These are phyloP conservation scores for Telfairia occidentalis DNA, from an alignment of 331 rosid genomes.

Conservation along the genomic window DNA sequence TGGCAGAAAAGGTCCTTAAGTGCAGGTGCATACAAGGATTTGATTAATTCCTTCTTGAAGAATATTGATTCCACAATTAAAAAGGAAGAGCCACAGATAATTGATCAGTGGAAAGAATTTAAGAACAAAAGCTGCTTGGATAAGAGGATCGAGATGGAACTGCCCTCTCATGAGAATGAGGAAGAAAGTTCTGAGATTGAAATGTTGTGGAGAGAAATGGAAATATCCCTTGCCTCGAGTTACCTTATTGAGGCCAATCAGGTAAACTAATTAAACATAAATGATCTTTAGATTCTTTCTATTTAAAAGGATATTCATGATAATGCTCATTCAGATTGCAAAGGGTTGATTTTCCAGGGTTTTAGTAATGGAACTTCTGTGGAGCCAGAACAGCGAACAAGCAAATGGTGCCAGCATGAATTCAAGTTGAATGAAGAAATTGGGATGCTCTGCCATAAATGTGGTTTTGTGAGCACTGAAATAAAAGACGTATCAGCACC, in stretches of 20 bases:
- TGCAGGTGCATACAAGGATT: constrained; percentile 63
- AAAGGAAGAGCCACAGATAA: constrained; percentile 36
- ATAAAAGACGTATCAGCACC: constrained; percentile 57
- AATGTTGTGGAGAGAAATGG: constrained; percentile 81
- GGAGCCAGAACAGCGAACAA: constrained; percentile 11
- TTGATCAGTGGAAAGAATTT: constrained; percentile 70
- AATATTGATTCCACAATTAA: constrained; percentile 37
- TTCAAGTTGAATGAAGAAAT: constrained; percentile 55
- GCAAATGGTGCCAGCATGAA: constrained; percentile 46
- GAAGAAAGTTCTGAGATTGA: constrained; percentile 55
- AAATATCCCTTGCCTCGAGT: constrained; percentile 58
- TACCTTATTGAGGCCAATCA: constrained; percentile 46
- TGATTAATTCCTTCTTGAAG: constrained; percentile 58
- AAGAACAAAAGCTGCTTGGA: constrained; percentile 20
- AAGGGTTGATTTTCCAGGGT: constrained; percentile 35
- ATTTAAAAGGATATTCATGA: neutral
- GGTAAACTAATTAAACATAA: constrained; percentile 27
- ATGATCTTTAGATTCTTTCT: neutral
- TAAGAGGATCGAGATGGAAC: constrained; percentile 20
- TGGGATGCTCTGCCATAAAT: constrained; percentile 58
- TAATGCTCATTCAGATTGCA: constrained; percentile 16
- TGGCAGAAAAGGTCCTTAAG: constrained; percentile 45
- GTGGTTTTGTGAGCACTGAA: constrained; percentile 57
- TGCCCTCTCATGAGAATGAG: constrained; percentile 22
- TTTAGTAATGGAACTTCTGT: constrained; percentile 20